A percentile compares a stretch with the other conserved stretches of the same genome.
Conservation (phyloP, 2,329 filamentous ascomycete genomes). For the Pseudocercospora vitis region DNA sequence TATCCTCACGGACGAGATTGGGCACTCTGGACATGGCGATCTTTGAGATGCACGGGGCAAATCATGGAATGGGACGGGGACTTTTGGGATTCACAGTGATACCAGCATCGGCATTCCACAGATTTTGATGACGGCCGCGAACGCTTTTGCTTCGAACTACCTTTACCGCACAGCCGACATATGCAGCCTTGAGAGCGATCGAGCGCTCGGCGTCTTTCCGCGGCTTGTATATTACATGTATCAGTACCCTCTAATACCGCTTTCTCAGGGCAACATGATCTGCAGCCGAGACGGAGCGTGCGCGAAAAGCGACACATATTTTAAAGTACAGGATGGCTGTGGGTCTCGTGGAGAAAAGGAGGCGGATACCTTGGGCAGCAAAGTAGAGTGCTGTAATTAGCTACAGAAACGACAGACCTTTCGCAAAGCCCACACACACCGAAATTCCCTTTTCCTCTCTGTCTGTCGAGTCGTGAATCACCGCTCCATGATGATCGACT, state of each 20-base stretch:
- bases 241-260: slow-evolving; percentile 15
- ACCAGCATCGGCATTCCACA: slow-evolving; percentile 31
- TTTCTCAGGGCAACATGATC: slow-evolving; percentile 2
- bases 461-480: no score
- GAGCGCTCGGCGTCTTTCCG: slow-evolving; percentile 22
- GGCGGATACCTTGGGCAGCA: slow-evolving; percentile 12
- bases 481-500: no score
- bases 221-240: slow-evolving; percentile 27
- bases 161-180: slow-evolving; percentile 10
- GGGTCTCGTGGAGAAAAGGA: slow-evolving; percentile 10
- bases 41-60: slow-evolving; percentile 3
- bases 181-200: slow-evolving; percentile 20
- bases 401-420: slow-evolving; percentile 5
- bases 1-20: slow-evolving; percentile 20
- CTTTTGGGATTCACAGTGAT: slow-evolving; percentile 24
- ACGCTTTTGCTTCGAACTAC: slow-evolving; percentile 17
- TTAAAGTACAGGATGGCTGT: neutral
- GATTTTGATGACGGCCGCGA: slow-evolving; percentile 23
- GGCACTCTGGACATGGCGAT: slow-evolving; percentile 7
- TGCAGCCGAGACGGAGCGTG: neutral
- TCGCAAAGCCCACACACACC: no score
- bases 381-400: slow-evolving; percentile 5
- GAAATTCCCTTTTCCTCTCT: no score
- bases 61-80: slow-evolving; percentile 5
- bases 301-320: slow-evolving; percentile 13